Evolutionary conservation across 192 early-diverging fungal genomes (phyloP).

Genomic region (Backusella circina): DNA sequence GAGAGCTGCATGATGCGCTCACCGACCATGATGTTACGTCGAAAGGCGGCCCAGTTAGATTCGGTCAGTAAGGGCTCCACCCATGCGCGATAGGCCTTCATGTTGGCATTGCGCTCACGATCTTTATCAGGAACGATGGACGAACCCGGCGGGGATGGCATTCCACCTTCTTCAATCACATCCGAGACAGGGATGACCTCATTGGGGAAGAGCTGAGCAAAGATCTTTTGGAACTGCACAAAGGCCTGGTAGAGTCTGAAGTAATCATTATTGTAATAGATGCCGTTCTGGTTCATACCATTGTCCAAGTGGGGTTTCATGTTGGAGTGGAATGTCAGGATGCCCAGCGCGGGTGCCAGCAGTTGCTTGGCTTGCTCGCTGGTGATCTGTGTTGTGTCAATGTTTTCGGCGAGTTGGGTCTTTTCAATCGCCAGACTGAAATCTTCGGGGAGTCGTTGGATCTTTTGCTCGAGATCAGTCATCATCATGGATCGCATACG

Average conservation of each 20-base stretch:
- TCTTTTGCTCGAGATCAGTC: constrained; percentile 20
- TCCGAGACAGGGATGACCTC: background rate
- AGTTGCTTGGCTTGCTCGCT: constrained; percentile 12
- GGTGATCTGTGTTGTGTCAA: background rate
- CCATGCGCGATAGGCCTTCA: constrained; percentile 33
- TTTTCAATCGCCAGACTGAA: constrained; percentile 15
- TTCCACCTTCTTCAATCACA: background rate
- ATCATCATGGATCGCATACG: constrained; percentile 14
- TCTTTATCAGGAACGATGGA: constrained; percentile 13
- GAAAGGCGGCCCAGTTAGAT: constrained; percentile 36
- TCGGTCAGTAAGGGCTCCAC: constrained; percentile 28
- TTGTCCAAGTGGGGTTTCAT: constrained; percentile 37
- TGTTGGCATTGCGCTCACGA: constrained; percentile 29
- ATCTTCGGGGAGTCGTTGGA: background rate
- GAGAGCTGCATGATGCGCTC: constrained; percentile 35
- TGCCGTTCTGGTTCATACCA: constrained; percentile 39
- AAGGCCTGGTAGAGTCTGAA: constrained; percentile 31
- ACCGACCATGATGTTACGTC: constrained; percentile 37
- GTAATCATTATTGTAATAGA: constrained; percentile 38
- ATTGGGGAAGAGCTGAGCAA: constrained; percentile 23
- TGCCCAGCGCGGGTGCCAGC: constrained; percentile 10
- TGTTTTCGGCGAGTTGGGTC: background rate
- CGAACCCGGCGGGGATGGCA: background rate
- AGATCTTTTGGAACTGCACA: constrained; percentile 31
- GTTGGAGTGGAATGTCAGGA: constrained; percentile 23